Base-by-base conservation (phyloP, 352 stramenopile species). In the Phytophthora pistaciae region DNA sequence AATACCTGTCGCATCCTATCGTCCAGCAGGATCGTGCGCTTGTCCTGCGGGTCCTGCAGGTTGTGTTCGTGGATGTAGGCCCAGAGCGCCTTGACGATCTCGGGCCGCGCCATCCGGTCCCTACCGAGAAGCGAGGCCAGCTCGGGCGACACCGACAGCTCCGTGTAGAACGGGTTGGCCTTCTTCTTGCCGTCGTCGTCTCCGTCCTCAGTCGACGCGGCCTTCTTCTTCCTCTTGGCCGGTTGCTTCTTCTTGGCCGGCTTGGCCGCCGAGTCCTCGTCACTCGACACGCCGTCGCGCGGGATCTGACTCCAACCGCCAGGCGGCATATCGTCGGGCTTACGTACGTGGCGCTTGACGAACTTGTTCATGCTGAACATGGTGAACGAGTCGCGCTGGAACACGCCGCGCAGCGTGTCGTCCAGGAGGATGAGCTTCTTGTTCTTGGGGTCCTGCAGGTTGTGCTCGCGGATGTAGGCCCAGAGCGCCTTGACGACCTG, bases 401-500 rank as follows among this genome's bases (percentile, higher is more conserved):
- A 96, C 8, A 96, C 88, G 21, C 68, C 72, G 54, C 83, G 82
- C 59, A 99, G 72, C 38, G 73, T 90, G 31, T 95, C 91, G 70
- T 99, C 95, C 56, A 97, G 77, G 9, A 98, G 64, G 64, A 99
- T 99, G 58, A 91, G 82, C 18, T 95, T 90, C 75, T 97, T 98
- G 73, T 99, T 97, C 31, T 89, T 88, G 6, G 97, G 97, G 79
- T 99, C 96, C 78, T 99, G 97, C 38, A 99, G 84, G 25, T 97
- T 74, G 67, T 99, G 85, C 60, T 98, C 92, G 54, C 90, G 91
- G 59, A 99, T 99, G 75, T 99, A 99, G 56, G 97, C 91, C 97
- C 97, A 99, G 2, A 99, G 62, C n/a, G 81, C 78, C 72, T 99
- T 99, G 36, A 99, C 94, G 40, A 99, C 91, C 64, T 98, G 92